Evolutionary conservation across 2,329 filamentous ascomycete genomes (phyloP).

Genomic region (Stachybotrys elegans): DNA sequence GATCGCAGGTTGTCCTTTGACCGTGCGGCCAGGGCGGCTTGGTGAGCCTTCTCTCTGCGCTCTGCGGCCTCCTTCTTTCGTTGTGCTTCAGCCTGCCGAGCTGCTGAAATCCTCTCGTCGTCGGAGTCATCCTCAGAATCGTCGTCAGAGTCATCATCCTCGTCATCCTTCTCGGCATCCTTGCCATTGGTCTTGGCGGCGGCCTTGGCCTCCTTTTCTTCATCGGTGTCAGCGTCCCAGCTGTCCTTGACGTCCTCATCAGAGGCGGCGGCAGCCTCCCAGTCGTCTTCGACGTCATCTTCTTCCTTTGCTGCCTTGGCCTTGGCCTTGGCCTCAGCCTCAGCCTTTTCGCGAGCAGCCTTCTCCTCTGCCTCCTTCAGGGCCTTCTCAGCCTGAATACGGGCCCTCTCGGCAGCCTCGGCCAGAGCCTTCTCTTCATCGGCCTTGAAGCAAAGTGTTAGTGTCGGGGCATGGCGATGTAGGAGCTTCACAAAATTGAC

Average conservation of each 20-base stretch:
- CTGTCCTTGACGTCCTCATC: constrained; percentile 83
- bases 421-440: constrained; percentile 76
- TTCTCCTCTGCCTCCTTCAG: constrained; percentile 59
- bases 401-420: constrained; percentile 71
- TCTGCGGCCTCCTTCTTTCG: constrained; percentile 87
- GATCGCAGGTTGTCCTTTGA: constrained; percentile 94
- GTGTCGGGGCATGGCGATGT: background rate
- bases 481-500: constrained; percentile 5
- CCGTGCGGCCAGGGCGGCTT: constrained; percentile 83
- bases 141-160: constrained; percentile 28
- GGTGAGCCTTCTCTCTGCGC: constrained; percentile 81
- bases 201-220: constrained; percentile 41
- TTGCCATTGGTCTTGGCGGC: constrained; percentile 17
- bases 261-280: constrained; percentile 79
- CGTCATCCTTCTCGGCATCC: constrained; percentile 19
- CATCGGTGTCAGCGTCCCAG: constrained; percentile 85
- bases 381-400: constrained; percentile 61
- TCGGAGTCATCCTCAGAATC: constrained; percentile 65
- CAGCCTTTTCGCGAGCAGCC: constrained; percentile 52
- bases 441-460: constrained; percentile 34
- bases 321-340: constrained; percentile 49
- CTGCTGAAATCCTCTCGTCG: constrained; percentile 71
- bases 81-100: constrained; percentile 65
- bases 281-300: constrained; percentile 72
- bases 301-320: constrained; percentile 49